Evolutionary conservation across 306 rosid species (phyloP).

Genomic region (Clitoria ternatea): DNA sequence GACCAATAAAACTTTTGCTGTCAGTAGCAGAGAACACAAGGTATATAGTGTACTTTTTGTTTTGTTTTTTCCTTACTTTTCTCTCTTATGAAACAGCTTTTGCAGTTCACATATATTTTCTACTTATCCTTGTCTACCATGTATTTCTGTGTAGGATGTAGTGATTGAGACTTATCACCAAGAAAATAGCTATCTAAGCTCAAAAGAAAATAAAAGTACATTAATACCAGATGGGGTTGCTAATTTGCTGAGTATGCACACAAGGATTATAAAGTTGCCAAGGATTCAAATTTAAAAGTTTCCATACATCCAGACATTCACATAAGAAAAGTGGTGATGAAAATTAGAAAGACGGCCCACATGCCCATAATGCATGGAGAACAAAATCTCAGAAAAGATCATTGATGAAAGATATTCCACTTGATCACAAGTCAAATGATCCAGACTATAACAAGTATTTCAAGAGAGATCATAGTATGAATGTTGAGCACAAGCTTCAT

Average conservation of each 20-base stretch:
- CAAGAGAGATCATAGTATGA: constrained; percentile 41
- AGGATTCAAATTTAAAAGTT: constrained; percentile 23
- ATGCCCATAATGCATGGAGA: constrained; percentile 30
- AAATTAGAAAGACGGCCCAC: constrained; percentile 24
- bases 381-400: constrained; percentile 43
- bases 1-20: constrained; percentile 34
- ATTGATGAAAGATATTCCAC: constrained; percentile 77
- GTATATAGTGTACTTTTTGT: constrained; percentile 31
- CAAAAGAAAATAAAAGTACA: constrained; percentile 25
- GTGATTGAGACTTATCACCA: constrained; percentile 29
- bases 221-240: constrained; percentile 42
- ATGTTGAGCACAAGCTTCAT: constrained; percentile 60
- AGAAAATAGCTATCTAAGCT: constrained; percentile 32
- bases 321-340: constrained; percentile 29
- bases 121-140: constrained; percentile 19
- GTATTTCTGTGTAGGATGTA: constrained; percentile 42
- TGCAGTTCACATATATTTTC: constrained; percentile 5
- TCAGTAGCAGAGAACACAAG: constrained; percentile 34
- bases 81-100: constrained; percentile 1
- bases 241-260: constrained; percentile 65
- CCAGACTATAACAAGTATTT: constrained; percentile 38
- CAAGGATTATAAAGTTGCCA: constrained; percentile 40
- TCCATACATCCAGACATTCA: constrained; percentile 21
- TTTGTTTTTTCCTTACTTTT: neutral
- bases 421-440: constrained; percentile 60